phyloP scores from a whole-genome alignment of 495 filamentous ascomycete genomes.

The Staphylotrichum tortipilum region DNA sequence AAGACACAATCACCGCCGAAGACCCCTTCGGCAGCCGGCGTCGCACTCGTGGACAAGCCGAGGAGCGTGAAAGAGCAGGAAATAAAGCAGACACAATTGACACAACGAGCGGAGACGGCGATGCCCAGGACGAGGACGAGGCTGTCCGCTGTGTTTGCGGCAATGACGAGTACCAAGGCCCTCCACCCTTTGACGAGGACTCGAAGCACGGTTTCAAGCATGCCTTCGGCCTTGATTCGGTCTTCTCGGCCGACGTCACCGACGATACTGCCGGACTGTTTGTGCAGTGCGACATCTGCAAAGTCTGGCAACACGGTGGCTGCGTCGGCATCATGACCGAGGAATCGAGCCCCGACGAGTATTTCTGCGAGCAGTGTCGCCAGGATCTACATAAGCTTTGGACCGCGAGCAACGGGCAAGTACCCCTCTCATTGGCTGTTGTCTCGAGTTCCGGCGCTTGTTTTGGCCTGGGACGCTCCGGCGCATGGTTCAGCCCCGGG shows the following conservation, averaged over 20 bases:
- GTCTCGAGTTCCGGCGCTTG: not conserved
- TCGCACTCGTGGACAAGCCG: slow-evolving; percentile 57
- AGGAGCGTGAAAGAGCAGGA: slow-evolving; percentile 46
- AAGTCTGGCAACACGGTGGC: slow-evolving; percentile 97
- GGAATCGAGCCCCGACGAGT: slow-evolving; percentile 85
- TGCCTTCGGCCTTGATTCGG: slow-evolving; percentile 41
- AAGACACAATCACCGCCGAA: slow-evolving; percentile 55
- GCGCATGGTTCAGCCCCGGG: slow-evolving; percentile 19
- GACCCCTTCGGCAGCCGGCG: slow-evolving; percentile 48
- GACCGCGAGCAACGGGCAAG: slow-evolving; percentile 77
- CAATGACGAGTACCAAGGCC: slow-evolving; percentile 87
- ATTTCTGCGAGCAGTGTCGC: slow-evolving; percentile 93
- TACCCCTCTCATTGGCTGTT: slow-evolving; percentile 2
- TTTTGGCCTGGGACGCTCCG: slow-evolving; percentile 18
- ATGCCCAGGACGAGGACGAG: slow-evolving; percentile 80
- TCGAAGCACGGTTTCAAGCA: slow-evolving; percentile 43
- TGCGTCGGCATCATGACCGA: slow-evolving; percentile 97
- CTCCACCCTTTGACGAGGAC: slow-evolving; percentile 60
- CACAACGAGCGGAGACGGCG: slow-evolving; percentile 48
- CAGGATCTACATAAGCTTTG: slow-evolving; percentile 82
- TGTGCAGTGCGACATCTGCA: slow-evolving; percentile 95
- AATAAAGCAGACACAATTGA: slow-evolving; percentile 43
- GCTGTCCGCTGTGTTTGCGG: slow-evolving; percentile 92
- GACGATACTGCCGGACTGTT: slow-evolving; percentile 92
- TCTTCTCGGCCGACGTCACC: slow-evolving; percentile 59